phyloP scores from a whole-genome alignment of 2,329 filamentous ascomycete species.

The Hypoxylon sp. region DNA sequence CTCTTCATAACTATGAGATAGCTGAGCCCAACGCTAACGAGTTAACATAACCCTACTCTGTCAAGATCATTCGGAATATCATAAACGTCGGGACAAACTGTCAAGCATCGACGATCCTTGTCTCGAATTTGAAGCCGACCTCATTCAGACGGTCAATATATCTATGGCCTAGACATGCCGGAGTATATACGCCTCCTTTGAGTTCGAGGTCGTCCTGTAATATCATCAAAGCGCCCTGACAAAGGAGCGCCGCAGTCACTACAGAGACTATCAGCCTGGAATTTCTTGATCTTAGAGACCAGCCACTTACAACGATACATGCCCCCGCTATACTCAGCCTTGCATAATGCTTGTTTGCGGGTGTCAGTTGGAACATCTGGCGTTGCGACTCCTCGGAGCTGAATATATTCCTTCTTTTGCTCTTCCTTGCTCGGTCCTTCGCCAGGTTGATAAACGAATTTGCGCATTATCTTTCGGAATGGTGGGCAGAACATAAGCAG shows the following conservation, averaged over 20 bases:
- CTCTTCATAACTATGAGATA: not conserved
- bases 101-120: conserved; percentile 58
- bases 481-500: conserved; percentile 61
- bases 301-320: conserved; percentile 72
- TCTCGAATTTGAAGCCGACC: conserved; percentile 73
- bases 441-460: conserved; percentile 65
- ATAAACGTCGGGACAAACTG: conserved; percentile 15
- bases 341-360: conserved; percentile 66
- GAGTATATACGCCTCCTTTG: conserved; percentile 77
- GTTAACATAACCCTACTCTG: not conserved
- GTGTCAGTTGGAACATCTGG: conserved; percentile 62
- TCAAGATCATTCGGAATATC: not conserved
- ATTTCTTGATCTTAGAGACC: not conserved
- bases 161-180: conserved; percentile 76
- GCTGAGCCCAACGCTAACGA: not conserved
- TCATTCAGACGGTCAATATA: conserved; percentile 73
- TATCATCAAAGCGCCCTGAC: conserved; percentile 74
- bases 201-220: conserved; percentile 72
- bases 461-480: conserved; percentile 60
- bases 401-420: conserved; percentile 69
- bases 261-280: conserved; percentile 32
- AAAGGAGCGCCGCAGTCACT: conserved; percentile 76
- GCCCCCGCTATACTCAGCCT: conserved; percentile 69
- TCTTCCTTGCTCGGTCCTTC: conserved; percentile 66
- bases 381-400: conserved; percentile 74